phyloP scores from a whole-genome alignment of 2,329 filamentous ascomycete species.

The Alternaria sp. region DNA sequence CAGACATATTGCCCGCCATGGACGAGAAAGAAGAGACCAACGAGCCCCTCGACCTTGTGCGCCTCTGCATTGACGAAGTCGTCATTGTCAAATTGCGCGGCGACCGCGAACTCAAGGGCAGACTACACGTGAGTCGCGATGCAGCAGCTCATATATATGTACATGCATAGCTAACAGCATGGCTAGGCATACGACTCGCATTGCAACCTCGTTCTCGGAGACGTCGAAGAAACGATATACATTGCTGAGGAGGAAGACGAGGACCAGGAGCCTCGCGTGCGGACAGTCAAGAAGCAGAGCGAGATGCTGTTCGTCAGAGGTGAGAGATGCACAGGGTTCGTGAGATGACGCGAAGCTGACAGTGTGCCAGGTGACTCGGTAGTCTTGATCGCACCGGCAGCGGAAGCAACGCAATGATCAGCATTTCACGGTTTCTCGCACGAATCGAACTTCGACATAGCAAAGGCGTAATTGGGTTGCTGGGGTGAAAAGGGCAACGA shows the following conservation, averaged over 20 bases:
- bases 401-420: constrained; percentile 38
- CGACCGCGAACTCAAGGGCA: constrained; percentile 92
- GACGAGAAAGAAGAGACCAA: constrained; percentile 81
- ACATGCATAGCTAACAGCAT: constrained; percentile 13
- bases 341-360: constrained; percentile 1
- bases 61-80: constrained; percentile 90
- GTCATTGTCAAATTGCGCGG: constrained; percentile 97
- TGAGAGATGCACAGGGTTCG: constrained; percentile 45
- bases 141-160: not conserved
- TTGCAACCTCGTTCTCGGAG: constrained; percentile 94
- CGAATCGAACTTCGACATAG: constrained; percentile 6
- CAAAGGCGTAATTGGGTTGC: not conserved
- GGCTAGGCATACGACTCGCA: constrained; percentile 94
- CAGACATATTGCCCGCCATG: constrained; percentile 61
- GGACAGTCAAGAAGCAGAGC: constrained; percentile 92
- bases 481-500: not conserved
- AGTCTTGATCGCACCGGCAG: constrained; percentile 55
- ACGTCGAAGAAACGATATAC: constrained; percentile 97
- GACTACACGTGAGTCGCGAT: constrained; percentile 74
- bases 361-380: constrained; percentile 55
- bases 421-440: constrained; percentile 5
- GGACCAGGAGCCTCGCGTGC: constrained; percentile 63
- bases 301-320: constrained; percentile 99
- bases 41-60: constrained; percentile 94
- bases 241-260: constrained; percentile 87